Base-by-base conservation (phyloP, 306 rosid species). In the Cucumis cinereus region DNA sequence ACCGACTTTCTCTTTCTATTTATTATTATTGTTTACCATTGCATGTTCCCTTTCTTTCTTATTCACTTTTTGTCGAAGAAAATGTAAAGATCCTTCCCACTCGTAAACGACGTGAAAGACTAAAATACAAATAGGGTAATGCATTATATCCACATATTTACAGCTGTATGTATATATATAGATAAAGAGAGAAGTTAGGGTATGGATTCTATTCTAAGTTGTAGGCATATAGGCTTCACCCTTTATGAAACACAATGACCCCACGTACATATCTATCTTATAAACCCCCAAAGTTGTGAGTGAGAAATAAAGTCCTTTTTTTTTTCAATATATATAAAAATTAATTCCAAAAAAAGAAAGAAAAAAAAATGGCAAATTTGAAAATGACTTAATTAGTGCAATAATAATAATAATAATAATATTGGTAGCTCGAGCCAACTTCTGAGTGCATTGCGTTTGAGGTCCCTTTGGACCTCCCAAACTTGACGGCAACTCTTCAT, bases 341-440 rank as follows among this genome's bases (percentile, higher is more conserved):
- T n/a, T n/a, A n/a, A n/a, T n/a, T 2, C 14, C 3, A 22, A 19
- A n/a, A 63, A 40, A 9, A 2, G 30, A 7, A 3, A 61, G 14
- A 30, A 15, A 36, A 64, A 17, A 7, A 61, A 62, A 45, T 71
- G 47, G 54, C 19, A 45, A 45, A 45, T 45, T 12, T 71, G 81
- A 78, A 78, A 78, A 62, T 33, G 81, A 78, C 81, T 57, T 45
- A n/a, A n/a, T n/a, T n/a, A 24, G 71, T 53, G 77, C 62, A 17
- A 35, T 66, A 26, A 26, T 26, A 26, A 26, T 30, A 30, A 30
- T 30, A 30, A 30, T 30, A 30, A 30, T 30, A 66, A 66, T 40
- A 66, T 66, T 66, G 53, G 19, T 19, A 16, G 28, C 9, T 66
- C 52, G 17, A 66, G 73, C 73, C 73, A 66, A 66, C 28, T 24